Conservation (phyloP, 2,329 filamentous ascomycete genomes). For the Trichocomaceae sp. region DNA sequence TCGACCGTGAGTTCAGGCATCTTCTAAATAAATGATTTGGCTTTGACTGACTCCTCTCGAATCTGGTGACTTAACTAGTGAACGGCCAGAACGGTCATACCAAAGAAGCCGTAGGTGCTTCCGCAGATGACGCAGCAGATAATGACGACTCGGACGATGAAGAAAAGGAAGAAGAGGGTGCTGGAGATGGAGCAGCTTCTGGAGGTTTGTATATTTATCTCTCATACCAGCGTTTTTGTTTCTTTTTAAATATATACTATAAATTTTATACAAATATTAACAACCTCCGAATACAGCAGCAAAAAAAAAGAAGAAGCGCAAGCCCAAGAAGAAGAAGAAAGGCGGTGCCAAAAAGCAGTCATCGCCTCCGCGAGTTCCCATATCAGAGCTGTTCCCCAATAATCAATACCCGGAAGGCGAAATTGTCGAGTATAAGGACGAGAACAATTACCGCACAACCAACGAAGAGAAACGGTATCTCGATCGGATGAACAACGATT, state of each 20-base stretch:
- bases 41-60: not conserved
- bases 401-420: conserved; percentile 69
- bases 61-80: conserved; percentile 24
- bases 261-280: not conserved
- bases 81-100: conserved; percentile 34
- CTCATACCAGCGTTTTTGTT: not conserved
- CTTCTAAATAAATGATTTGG: conserved; percentile 1
- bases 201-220: conserved; percentile 25
- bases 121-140: conserved; percentile 43
- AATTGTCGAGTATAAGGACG: conserved; percentile 68
- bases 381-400: conserved; percentile 68
- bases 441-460: conserved; percentile 73
- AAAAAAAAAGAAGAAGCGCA: conserved; percentile 78
- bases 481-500: conserved; percentile 72
- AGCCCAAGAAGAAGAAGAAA: conserved; percentile 64
- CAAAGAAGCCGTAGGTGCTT: conserved; percentile 26
- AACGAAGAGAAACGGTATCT: conserved; percentile 78
- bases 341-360: conserved; percentile 61
- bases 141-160: conserved; percentile 51
- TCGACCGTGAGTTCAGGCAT: conserved; percentile 26
- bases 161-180: conserved; percentile 43
- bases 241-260: not conserved
- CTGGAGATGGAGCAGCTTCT: conserved; percentile 31
- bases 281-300: conserved; percentile 20
- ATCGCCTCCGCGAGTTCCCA: conserved; percentile 65